Percentiles rank a stretch among this genome's conserved stretches.
These are phyloP conservation scores for Aspergillus sp. DNA, from an alignment of 2,329 filamentous ascomycete genomes.

Conservation along the genomic window DNA sequence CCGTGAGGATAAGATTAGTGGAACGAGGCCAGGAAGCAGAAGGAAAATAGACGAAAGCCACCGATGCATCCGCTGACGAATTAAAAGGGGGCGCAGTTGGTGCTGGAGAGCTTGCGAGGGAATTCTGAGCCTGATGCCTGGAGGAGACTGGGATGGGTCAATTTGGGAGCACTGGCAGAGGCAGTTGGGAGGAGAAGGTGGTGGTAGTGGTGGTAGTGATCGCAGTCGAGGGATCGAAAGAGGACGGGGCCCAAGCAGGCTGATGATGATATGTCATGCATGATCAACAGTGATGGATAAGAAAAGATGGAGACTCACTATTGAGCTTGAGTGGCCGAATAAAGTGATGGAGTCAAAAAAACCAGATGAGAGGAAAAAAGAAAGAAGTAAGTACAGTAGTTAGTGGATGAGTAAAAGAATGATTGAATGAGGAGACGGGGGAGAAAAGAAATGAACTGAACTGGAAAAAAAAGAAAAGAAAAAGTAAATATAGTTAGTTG, in stretches of 20 bases:
- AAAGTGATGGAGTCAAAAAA: not conserved
- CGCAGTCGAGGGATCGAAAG: slow-evolving; percentile 13
- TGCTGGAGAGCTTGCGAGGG: slow-evolving; percentile 6
- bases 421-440: not conserved
- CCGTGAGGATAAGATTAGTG: slow-evolving; percentile 5
- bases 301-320: slow-evolving; percentile 4
- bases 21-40: slow-evolving; percentile 15
- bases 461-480: not conserved
- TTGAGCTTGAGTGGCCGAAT: not conserved
- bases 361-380: not conserved
- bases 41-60: slow-evolving; percentile 11
- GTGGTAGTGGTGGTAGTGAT: slow-evolving; percentile 2
- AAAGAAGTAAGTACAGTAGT: not conserved
- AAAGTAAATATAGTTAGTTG: not conserved
- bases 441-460: not conserved
- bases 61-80: slow-evolving; percentile 23
- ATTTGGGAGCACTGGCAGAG: no score
- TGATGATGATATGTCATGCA: slow-evolving; percentile 28
- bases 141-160: slow-evolving; percentile 7
- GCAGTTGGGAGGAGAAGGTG: slow-evolving; percentile 14
- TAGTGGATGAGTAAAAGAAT: not conserved
- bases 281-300: slow-evolving; percentile 19
- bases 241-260: not conserved
- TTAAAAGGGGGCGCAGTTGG: slow-evolving; percentile 15
- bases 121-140: not conserved